Conservation (phyloP, 73 alveolate species). For the Paraurostyla sp. region DNA sequence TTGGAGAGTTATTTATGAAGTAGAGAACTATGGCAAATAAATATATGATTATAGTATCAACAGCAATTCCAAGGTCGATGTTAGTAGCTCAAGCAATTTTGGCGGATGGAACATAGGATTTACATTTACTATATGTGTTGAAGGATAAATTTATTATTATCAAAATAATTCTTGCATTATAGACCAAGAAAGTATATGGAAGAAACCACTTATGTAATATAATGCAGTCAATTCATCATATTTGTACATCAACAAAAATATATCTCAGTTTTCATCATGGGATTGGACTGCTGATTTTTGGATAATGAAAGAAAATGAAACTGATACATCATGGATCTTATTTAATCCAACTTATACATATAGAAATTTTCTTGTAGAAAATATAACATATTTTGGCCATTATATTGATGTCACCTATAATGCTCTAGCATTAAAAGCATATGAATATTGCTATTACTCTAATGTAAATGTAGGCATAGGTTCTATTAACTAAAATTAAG, state of each 20-base stretch:
- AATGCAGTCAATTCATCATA: not conserved
- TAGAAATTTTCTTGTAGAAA: not conserved
- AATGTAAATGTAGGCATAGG: not conserved
- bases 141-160: not conserved
- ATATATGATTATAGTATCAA: slow-evolving; percentile 41
- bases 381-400: not conserved
- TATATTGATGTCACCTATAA: not conserved
- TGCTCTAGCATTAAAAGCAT: not conserved
- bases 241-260: not conserved
- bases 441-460: slow-evolving; percentile 6
- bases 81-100: not conserved
- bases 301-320: not conserved
- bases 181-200: not conserved
- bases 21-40: slow-evolving; percentile 8
- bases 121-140: not conserved
- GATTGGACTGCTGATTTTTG: slow-evolving; percentile 22
- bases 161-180: not conserved
- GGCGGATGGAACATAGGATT: not conserved
- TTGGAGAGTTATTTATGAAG: slow-evolving; percentile 22
- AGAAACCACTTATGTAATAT: not conserved
- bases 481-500: not conserved
- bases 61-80: not conserved
- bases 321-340: slow-evolving; percentile 27
- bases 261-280: not conserved
- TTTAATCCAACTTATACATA: slow-evolving; percentile 14